Evolutionary conservation across 1,284 basidiomycete genomes (phyloP).

Genomic region (Tilletia setariae): DNA sequence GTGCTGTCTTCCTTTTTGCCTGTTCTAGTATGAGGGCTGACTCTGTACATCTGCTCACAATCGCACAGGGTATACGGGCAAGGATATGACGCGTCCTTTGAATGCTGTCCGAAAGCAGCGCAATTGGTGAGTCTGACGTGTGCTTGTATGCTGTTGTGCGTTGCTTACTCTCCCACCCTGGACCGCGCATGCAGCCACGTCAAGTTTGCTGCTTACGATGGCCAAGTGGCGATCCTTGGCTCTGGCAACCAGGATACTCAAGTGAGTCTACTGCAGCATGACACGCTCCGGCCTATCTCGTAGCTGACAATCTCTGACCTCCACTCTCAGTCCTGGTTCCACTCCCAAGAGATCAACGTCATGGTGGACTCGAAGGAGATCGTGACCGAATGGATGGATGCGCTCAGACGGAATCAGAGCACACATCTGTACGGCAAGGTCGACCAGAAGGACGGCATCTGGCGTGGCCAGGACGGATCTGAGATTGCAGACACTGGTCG

Average conservation of each 20-base stretch:
- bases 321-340: constrained; percentile 68
- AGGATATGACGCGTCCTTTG: constrained; percentile 69
- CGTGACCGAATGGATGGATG: constrained; percentile 66
- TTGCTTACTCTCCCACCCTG: background rate
- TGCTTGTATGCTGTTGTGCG: background rate
- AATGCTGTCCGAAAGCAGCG: constrained; percentile 71
- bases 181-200: constrained; percentile 42
- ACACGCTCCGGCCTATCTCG: background rate
- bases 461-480: constrained; percentile 61
- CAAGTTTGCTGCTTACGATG: constrained; percentile 72
- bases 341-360: constrained; percentile 73
- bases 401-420: constrained; percentile 68
- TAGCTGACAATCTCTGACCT: constrained; percentile 29
- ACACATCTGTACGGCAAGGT: constrained; percentile 66
- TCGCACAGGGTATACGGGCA: constrained; percentile 58
- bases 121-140: constrained; percentile 60
- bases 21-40: too few species aligned
- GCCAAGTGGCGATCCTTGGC: constrained; percentile 68
- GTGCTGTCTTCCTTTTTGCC: background rate
- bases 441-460: constrained; percentile 67
- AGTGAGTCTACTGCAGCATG: constrained; percentile 37
- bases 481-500: constrained; percentile 41
- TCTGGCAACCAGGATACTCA: constrained; percentile 63
- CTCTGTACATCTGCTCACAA: too few species aligned
- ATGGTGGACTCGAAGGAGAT: constrained; percentile 68